Conservation (phyloP, 805 yeast genomes). For the Yamadazyma akitaensis region DNA sequence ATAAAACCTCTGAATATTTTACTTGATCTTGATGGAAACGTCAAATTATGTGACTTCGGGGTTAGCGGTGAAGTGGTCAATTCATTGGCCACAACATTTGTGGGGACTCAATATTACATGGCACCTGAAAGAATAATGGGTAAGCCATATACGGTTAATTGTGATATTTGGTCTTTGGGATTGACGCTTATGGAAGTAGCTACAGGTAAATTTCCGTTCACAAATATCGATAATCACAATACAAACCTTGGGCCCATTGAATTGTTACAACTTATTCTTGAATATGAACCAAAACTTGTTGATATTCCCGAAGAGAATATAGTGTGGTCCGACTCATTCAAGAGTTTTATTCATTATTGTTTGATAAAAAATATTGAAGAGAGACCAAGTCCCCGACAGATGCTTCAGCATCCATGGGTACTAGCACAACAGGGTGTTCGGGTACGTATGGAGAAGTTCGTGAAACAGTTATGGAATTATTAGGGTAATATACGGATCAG, state of each 20-base stretch:
- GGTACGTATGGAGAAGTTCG: constrained; percentile 85
- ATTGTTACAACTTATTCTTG: constrained; percentile 73
- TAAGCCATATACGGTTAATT: constrained; percentile 89
- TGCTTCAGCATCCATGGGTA: constrained; percentile 93
- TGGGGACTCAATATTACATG: constrained; percentile 97
- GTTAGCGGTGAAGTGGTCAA: constrained; percentile 96
- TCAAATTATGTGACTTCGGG: constrained; percentile 95
- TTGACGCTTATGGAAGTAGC: constrained; percentile 82
- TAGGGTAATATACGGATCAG: background rate
- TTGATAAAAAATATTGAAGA: constrained; percentile 73
- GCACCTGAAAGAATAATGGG: constrained; percentile 98
- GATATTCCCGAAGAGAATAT: constrained; percentile 78
- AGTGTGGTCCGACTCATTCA: constrained; percentile 77
- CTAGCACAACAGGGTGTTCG: constrained; percentile 65
- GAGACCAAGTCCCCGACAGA: constrained; percentile 90
- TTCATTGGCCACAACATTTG: constrained; percentile 92
- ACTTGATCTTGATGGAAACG: constrained; percentile 70
- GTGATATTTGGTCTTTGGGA: constrained; percentile 97
- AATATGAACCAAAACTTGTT: constrained; percentile 72
- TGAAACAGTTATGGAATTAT: constrained; percentile 61
- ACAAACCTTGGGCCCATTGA: constrained; percentile 67
- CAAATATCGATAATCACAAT: constrained; percentile 21
- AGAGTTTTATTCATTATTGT: constrained; percentile 77
- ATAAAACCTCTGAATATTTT: constrained; percentile 94
- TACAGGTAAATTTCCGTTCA: constrained; percentile 82